Conservation (phyloP, 2,329 filamentous ascomycete species). For the Mariannaea sp. region DNA sequence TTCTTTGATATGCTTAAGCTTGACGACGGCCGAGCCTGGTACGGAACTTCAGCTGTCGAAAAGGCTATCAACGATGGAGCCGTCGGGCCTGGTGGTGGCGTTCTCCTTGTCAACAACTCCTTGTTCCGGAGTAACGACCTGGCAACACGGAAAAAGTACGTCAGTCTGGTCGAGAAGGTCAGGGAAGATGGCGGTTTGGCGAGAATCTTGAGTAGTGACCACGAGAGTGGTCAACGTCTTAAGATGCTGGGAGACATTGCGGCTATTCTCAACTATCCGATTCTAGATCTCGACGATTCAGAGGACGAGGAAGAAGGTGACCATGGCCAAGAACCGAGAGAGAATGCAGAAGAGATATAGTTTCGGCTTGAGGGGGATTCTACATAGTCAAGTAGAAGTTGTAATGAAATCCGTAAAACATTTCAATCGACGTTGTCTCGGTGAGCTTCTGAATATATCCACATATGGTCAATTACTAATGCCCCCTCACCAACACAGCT, state of each 20-base stretch:
- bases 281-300: constrained; percentile 76
- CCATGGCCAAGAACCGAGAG: constrained; percentile 36
- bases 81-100: constrained; percentile 82
- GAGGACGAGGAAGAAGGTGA: constrained; percentile 47
- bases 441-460: too few relatives aligned
- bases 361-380: too few relatives aligned
- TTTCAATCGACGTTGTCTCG: constrained; percentile 14
- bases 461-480: too few relatives aligned
- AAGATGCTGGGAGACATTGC: constrained; percentile 87
- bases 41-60: constrained; percentile 82
- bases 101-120: constrained; percentile 83
- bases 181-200: constrained; percentile 85
- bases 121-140: constrained; percentile 86
- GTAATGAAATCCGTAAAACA: constrained; percentile 19
- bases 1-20: constrained; percentile 78
- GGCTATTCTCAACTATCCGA: constrained; percentile 86
- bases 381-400: constrained; percentile 33
- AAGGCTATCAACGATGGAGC: constrained; percentile 85
- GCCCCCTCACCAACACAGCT: too few relatives aligned
- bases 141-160: constrained; percentile 76
- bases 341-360: constrained; percentile 31
- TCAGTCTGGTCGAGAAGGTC: constrained; percentile 86
- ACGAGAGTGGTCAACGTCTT: constrained; percentile 88
- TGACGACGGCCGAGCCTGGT: constrained; percentile 90
- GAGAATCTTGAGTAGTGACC: constrained; percentile 86